Evolutionary conservation across 2,329 filamentous ascomycete species (phyloP), one percentile per base, ranked within the genome.

Genomic region (Aspergillus pseudonomiae): DNA sequence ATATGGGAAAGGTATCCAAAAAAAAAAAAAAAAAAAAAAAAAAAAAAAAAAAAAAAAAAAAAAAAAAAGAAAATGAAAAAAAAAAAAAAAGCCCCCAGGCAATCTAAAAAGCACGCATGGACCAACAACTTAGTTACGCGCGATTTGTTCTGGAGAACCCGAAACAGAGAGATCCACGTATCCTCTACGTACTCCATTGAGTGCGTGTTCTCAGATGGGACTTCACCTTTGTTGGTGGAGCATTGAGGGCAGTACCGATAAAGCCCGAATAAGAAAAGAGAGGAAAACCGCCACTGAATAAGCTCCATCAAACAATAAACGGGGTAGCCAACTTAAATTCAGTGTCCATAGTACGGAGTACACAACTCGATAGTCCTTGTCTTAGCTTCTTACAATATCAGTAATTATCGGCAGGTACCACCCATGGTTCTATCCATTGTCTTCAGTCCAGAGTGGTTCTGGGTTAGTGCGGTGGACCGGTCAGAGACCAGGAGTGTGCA

Each of bases 351-450:
- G 50, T 62, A 59, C 59, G 43, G 56, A 59, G 46, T 59, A 59
- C 55, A 59, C 48, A 46, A 60, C 62, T 55, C 52, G 36, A 62
- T 53, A 30, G 28, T 50, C 34, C 54, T 59, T 55, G 45, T 48
- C 39, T 43, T 43, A 58, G 21, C 34, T 36, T 34, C 57, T 50
- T 55, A 62, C 62, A 43, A 59, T 58, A 63, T 34, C 53, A 62
- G 60, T 65, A 63, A 65, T 62, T 57, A 67, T 67, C 65, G 63
- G 65, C 65, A 65, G 63, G 63, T 46, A 65, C 65, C 62, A 61
- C 32, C 63, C 59, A 60, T 60, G 64, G 64, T 57, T 64, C 60
- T 62, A 62, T 64, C 52, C 54, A 50, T 12, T 45, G 12, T 21
- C 62, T 63, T 59, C 36, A 19, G 58, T 55, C 12, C 4, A 46